These are phyloP conservation scores for Oryza brachyantha DNA, from an alignment of 176 grass and related monocot genomes.

Conservation along the genomic window DNA sequence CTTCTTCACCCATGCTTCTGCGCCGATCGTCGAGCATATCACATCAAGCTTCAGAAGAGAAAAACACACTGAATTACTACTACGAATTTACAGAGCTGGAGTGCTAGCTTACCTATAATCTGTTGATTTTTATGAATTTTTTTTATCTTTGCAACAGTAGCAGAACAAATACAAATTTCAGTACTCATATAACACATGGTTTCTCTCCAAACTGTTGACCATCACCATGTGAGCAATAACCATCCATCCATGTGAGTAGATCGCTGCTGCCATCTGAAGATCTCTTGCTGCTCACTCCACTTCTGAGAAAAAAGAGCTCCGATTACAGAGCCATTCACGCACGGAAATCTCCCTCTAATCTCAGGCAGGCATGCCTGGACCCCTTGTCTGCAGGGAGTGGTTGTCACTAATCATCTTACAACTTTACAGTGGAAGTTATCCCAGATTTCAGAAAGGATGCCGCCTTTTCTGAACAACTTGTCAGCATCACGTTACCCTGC, in stretches of 20 bases:
- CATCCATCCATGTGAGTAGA: not conserved
- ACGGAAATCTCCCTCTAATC: not conserved
- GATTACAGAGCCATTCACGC: not conserved
- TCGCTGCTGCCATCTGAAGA: not conserved
- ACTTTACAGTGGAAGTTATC: not conserved
- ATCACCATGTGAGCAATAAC: not conserved
- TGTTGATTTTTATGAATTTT: not conserved
- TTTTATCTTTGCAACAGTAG: not conserved
- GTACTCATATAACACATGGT: not conserved
- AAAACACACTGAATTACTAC: not conserved
- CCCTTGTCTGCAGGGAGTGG: not conserved
- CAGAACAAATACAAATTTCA: not conserved
- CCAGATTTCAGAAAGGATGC: not conserved
- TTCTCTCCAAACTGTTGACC: not conserved
- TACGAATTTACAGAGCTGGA: not conserved
- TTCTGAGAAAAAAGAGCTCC: not conserved
- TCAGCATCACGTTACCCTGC: not conserved
- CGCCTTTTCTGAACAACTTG: not conserved
- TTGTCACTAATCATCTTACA: not conserved
- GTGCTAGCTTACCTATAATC: not conserved
- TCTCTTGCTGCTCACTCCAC: not conserved
- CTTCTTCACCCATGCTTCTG: not conserved
- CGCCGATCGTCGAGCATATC: not conserved
- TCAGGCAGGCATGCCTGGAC: not conserved
- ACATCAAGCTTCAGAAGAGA: not conserved